Percentiles rank a stretch among this genome's conserved stretches.
Evolutionary conservation across 139 green algal species (phyloP).

Genomic region (Nannochloris sp.): DNA sequence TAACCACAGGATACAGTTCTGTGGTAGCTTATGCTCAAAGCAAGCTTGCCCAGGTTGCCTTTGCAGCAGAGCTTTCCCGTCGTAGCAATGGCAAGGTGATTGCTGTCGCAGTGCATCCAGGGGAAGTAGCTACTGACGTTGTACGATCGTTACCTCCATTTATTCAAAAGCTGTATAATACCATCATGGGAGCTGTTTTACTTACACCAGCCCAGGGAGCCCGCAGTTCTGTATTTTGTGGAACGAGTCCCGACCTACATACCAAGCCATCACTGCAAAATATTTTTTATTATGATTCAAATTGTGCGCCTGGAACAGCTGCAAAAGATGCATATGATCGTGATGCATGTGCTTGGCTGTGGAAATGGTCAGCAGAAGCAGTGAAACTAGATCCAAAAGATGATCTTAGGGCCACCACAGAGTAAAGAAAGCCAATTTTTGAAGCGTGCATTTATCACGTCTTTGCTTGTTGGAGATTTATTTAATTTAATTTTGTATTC

Average conservation of each 20-base stretch:
- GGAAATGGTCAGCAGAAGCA: constrained; percentile 47
- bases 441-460: too few species aligned
- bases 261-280: constrained; percentile 13
- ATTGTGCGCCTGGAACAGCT: constrained; percentile 30
- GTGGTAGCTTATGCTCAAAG: constrained; percentile 59
- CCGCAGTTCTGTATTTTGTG: constrained; percentile 42
- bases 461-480: too few species aligned
- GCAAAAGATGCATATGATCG: constrained; percentile 25
- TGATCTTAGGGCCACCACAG: background rate
- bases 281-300: constrained; percentile 50
- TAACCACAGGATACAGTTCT: constrained; percentile 30
- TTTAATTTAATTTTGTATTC: too few species aligned
- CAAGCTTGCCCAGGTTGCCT: constrained; percentile 69
- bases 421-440: background rate
- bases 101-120: constrained; percentile 61
- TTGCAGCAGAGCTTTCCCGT: constrained; percentile 35
- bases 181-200: constrained; percentile 52
- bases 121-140: constrained; percentile 73
- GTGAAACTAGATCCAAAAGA: too few species aligned
- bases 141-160: constrained; percentile 53
- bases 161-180: constrained; percentile 46
- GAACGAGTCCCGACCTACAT: constrained; percentile 31
- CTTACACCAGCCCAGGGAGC: constrained; percentile 61
- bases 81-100: constrained; percentile 10
- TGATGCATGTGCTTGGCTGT: constrained; percentile 45